These are phyloP conservation scores for Rutstroemia sp. DNA, from an alignment of 2,329 filamentous ascomycete genomes.

Conservation along the genomic window DNA sequence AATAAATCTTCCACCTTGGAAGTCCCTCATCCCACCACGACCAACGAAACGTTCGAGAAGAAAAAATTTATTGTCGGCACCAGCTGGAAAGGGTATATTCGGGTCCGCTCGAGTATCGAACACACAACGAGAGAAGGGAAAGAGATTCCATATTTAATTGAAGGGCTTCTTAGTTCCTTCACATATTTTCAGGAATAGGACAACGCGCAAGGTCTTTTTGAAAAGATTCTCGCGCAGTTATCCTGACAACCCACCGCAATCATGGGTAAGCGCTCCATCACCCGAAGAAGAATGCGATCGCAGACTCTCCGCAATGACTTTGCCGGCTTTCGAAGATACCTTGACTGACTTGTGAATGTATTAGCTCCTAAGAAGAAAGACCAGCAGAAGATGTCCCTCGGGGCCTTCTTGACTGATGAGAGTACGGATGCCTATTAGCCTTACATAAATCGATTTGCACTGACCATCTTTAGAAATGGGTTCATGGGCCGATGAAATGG, in stretches of 20 bases:
- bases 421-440: constrained; percentile 49
- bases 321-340: background rate
- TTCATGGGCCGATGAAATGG: constrained; percentile 99
- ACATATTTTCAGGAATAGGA: constrained; percentile 14
- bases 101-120: constrained; percentile 1
- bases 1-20: constrained; percentile 4
- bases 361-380: constrained; percentile 84
- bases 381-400: constrained; percentile 93
- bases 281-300: constrained; percentile 6
- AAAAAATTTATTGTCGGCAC: background rate
- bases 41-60: background rate
- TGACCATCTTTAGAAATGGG: constrained; percentile 52
- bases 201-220: constrained; percentile 24
- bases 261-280: constrained; percentile 45
- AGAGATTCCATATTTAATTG: constrained; percentile 5
- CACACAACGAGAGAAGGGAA: background rate
- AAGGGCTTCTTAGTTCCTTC: constrained; percentile 21
- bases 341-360: constrained; percentile 36
- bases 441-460: constrained; percentile 35
- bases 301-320: background rate
- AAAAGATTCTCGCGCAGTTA: constrained; percentile 35
- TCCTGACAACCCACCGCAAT: constrained; percentile 40
- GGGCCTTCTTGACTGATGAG: constrained; percentile 88
- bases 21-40: constrained; percentile 2
- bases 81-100: background rate